phyloP scores from a whole-genome alignment of 73 alveolate species.

The Paramecium primaurelia region DNA sequence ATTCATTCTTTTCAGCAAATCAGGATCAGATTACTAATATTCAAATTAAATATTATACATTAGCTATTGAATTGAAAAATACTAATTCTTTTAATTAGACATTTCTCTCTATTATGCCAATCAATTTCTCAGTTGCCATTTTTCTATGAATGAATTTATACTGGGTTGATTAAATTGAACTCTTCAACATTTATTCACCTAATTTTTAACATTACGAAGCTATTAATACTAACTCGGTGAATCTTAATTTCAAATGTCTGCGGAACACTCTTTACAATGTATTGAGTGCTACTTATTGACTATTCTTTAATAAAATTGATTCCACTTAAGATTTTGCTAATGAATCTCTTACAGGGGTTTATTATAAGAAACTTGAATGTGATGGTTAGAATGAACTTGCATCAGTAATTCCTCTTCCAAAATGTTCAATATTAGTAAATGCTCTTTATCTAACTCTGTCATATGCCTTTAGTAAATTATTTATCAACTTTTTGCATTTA shows the following conservation, averaged over 20 bases:
- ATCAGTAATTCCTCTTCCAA: slow-evolving; percentile 8
- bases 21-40: not conserved
- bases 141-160: not conserved
- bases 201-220: not conserved
- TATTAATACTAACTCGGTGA: not conserved
- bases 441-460: not conserved
- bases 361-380: not conserved
- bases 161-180: not conserved
- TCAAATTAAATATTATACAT: not conserved
- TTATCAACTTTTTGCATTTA: slow-evolving; percentile 26
- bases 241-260: not conserved
- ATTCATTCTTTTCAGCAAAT: not conserved
- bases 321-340: not conserved
- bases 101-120: not conserved
- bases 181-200: not conserved
- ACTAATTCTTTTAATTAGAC: not conserved
- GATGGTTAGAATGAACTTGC: slow-evolving; percentile 42
- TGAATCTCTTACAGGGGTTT: not conserved
- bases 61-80: not conserved
- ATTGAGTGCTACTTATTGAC: not conserved
- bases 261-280: not conserved
- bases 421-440: not conserved
- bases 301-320: not conserved
- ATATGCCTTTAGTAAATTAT: slow-evolving; percentile 4
- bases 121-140: not conserved